phyloP scores from a whole-genome alignment of 2,329 filamentous ascomycete genomes.

The Colletotrichum viniferum region DNA sequence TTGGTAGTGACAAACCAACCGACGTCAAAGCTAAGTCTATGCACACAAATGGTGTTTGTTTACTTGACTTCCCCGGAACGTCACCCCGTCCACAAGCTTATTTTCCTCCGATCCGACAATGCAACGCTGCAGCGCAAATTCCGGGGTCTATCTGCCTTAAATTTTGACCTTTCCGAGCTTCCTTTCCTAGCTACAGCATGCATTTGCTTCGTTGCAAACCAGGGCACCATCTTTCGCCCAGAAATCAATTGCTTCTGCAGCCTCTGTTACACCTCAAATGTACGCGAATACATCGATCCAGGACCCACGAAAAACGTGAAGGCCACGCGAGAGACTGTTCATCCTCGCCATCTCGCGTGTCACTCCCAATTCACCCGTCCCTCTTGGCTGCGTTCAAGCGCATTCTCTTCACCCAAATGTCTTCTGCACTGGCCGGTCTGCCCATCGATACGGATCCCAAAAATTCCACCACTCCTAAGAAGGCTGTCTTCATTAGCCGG shows the following conservation, averaged over 20 bases:
- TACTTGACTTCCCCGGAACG: neutral
- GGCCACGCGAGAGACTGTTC: neutral
- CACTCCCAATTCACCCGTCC: no score
- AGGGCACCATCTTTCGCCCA: neutral
- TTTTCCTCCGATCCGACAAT: neutral
- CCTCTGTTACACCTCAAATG: neutral
- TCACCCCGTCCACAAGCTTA: neutral
- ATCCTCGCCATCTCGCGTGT: neutral
- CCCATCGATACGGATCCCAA: neutral
- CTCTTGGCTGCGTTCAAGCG: neutral
- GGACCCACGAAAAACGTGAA: neutral
- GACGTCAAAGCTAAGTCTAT: neutral
- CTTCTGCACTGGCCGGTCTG: neutral
- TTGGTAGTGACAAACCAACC: neutral
- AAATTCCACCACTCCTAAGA: conserved; percentile 6
- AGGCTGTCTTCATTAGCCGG: neutral
- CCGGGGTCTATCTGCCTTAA: neutral
- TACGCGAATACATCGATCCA: neutral
- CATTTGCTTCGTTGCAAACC: neutral
- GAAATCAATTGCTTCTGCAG: neutral
- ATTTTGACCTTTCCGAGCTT: neutral
- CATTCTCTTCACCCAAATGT: neutral
- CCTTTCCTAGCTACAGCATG: neutral
- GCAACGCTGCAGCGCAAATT: no score
- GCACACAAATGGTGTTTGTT: neutral